Evolutionary conservation across 116 monocot species (phyloP).

Genomic region (Iris pallida): DNA sequence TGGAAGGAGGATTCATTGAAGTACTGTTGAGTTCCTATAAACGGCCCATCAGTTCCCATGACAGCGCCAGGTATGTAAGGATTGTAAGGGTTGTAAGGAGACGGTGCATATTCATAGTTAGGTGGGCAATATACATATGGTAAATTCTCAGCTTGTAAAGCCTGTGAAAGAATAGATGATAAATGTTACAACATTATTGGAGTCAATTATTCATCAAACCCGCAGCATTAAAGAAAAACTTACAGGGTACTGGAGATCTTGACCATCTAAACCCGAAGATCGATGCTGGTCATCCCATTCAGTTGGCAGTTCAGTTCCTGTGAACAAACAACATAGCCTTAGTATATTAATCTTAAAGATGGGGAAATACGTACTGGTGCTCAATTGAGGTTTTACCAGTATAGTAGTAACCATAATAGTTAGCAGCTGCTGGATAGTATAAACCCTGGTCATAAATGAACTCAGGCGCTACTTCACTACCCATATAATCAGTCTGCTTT

Average conservation of each 20-base stretch:
- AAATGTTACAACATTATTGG: background rate
- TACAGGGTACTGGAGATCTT: constrained; percentile 51
- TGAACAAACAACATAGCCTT: background rate
- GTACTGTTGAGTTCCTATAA: constrained; percentile 38
- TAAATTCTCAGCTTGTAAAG: constrained; percentile 45
- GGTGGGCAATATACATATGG: constrained; percentile 66
- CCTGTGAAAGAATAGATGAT: constrained; percentile 38
- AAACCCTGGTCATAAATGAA: constrained; percentile 43
- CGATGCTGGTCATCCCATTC: constrained; percentile 56
- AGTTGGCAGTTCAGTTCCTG: constrained; percentile 49
- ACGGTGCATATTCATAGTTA: constrained; percentile 58
- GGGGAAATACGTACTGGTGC: background rate
- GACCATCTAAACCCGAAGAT: constrained; percentile 52
- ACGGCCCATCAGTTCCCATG: constrained; percentile 35
- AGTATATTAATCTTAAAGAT: background rate
- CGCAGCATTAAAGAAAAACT: constrained; percentile 9
- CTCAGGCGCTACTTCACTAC: constrained; percentile 34
- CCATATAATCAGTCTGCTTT: constrained; percentile 17
- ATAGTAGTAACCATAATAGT: constrained; percentile 58
- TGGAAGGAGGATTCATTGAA: constrained; percentile 32
- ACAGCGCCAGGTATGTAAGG: constrained; percentile 70
- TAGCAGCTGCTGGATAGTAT: constrained; percentile 46
- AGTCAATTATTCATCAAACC: background rate
- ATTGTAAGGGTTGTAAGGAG: constrained; percentile 69
- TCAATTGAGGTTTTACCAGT: constrained; percentile 29